phyloP scores from a whole-genome alignment of 768 basidiomycete species.

The Russula compacta region DNA sequence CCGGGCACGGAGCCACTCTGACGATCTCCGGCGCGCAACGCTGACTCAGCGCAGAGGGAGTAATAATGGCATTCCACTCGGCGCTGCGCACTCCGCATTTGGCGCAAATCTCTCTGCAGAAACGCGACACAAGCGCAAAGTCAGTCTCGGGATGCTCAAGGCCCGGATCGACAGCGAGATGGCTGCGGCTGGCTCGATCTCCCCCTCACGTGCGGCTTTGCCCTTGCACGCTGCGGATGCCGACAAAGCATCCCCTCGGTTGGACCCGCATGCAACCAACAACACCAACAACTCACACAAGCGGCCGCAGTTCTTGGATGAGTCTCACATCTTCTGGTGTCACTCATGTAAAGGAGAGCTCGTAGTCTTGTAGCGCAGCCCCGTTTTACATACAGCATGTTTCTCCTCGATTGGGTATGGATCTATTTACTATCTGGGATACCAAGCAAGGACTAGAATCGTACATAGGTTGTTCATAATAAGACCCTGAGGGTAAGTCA shows the following conservation, averaged over 20 bases:
- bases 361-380: slow-evolving; percentile 50
- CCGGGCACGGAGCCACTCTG: slow-evolving; percentile 32
- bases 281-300: slow-evolving; percentile 3
- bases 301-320: slow-evolving; percentile 75
- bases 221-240: slow-evolving; percentile 29
- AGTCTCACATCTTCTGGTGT: slow-evolving; percentile 88
- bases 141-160: slow-evolving; percentile 84
- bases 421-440: slow-evolving; percentile 1
- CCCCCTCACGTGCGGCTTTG: slow-evolving; percentile 47
- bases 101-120: slow-evolving; percentile 59
- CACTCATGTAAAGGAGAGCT: slow-evolving; percentile 73
- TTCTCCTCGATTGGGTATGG: slow-evolving; percentile 1
- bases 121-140: slow-evolving; percentile 71
- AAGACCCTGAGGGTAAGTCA: slow-evolving; percentile 17
- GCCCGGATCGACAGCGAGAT: slow-evolving; percentile 82
- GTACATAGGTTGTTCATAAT: slow-evolving; percentile 19
- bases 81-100: slow-evolving; percentile 26
- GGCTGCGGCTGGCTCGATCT: slow-evolving; percentile 33
- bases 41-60: slow-evolving; percentile 25
- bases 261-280: slow-evolving; percentile 1
- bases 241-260: slow-evolving; percentile 19
- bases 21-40: slow-evolving; percentile 33
- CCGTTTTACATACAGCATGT: background rate
- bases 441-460: slow-evolving; percentile 8
- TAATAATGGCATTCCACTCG: slow-evolving; percentile 29